These are phyloP conservation scores for Backusella westeae DNA, from an alignment of 192 early-diverging fungal species.

Conservation along the genomic window DNA sequence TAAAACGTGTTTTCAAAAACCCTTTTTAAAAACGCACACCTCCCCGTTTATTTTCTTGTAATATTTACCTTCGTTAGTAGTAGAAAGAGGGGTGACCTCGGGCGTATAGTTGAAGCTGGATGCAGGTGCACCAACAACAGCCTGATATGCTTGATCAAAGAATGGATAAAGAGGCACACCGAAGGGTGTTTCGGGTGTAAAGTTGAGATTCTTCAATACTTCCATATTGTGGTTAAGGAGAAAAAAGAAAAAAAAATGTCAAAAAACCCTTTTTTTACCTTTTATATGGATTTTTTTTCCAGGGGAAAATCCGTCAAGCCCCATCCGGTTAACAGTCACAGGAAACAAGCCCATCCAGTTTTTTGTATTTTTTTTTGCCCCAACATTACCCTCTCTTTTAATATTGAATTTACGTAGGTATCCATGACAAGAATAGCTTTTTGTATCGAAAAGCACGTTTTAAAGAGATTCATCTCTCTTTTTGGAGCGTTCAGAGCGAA, in stretches of 20 bases:
- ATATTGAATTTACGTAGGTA: background rate
- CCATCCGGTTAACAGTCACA: background rate
- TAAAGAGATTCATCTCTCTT: background rate
- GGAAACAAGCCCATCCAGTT: background rate
- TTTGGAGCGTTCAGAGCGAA: background rate
- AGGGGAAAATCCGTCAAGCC: background rate
- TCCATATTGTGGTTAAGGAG: constrained; percentile 18
- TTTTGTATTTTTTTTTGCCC: background rate
- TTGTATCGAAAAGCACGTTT: background rate
- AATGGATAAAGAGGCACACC: constrained; percentile 52
- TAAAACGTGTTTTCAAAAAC: background rate
- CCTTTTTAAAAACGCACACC: background rate
- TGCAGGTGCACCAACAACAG: constrained; percentile 41
- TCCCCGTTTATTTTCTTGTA: background rate
- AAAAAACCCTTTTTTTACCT: background rate
- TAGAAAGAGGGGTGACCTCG: constrained; percentile 53
- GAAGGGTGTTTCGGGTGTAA: constrained; percentile 53
- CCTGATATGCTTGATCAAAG: constrained; percentile 46
- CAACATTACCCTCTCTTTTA: background rate
- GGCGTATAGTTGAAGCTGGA: constrained; percentile 43
- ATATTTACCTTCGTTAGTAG: constrained; percentile 34
- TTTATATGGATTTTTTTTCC: background rate
- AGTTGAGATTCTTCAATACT: constrained; percentile 42
- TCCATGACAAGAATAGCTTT: too few species aligned
- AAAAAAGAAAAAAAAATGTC: constrained; percentile 8